Base-by-base conservation (phyloP, 176 grass and related monocot species). In the Oryza australiensis region DNA sequence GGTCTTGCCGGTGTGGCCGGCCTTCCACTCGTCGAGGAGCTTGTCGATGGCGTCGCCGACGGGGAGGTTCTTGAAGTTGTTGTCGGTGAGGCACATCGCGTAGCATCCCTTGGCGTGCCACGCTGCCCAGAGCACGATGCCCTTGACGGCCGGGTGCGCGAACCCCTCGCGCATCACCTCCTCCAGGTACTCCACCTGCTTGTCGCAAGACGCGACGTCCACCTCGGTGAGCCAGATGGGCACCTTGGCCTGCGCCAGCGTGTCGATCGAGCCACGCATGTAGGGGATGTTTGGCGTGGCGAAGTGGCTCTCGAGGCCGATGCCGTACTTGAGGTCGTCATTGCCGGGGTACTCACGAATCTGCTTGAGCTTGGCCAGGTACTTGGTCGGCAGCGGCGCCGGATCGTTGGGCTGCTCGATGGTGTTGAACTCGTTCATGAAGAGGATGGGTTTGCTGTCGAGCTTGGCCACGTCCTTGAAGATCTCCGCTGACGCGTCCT, bases 181-280 rank as follows among this genome's bases (percentile, higher is more conserved):
- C 64, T 92, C 94, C 86, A 97, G 72, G 76, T 75, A 85, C 26
- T 84, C 38, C 69, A 78, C 86, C 71, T 94, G 82, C 45, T 86
- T 82, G 32, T 64, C 10, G 1, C 87, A 68, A 53, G 83, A 43
- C 28, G 28, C 53, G n/a, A 91, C 81, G 35, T 97, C 94, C 13
- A 94, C 78, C 82, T 97, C 94, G 14, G 94, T 97, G 66, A 97
- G 92, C 94, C 93, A 95, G 81, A 97, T 80, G 74, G 92, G 88
- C 8, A 90, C 67, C 9, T 86, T 92, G 35, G 88, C 80, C 24
- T 41, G 63, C 1, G 89, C 92, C 4, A 97, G 86, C 34, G 64
- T 90, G 80, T 97, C 92, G 26, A 97, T 30, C 18, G 89, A 83
- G 1, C 90, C 76, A 72, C 92, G 89, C 90, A 92, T 83, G 82